These are phyloP conservation scores for Poa pratensis DNA, from an alignment of 176 grass and related monocot genomes.

Conservation along the genomic window DNA sequence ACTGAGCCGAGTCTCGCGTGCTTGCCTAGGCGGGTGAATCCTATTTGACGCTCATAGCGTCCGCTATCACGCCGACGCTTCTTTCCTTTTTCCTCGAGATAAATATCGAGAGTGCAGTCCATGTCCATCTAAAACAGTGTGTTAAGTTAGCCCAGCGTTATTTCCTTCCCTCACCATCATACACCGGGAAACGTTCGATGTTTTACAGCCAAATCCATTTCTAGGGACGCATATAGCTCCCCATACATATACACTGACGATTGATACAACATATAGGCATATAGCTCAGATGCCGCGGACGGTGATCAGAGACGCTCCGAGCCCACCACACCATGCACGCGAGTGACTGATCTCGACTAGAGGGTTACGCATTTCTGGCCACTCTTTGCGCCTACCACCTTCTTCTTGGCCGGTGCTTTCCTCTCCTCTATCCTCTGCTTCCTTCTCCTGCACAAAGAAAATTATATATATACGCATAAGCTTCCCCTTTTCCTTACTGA, in stretches of 20 bases:
- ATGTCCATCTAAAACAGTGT: too few relatives aligned
- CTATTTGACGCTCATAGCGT: too few relatives aligned
- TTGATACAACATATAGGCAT: neutral
- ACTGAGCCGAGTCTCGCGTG: too few relatives aligned
- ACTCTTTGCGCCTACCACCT: neutral
- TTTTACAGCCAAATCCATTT: neutral
- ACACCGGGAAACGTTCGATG: neutral
- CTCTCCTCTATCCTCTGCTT: slow-evolving; percentile 42
- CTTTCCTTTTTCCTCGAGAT: too few relatives aligned
- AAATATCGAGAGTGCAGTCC: too few relatives aligned
- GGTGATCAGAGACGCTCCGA: neutral
- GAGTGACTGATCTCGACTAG: neutral
- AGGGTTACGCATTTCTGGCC: slow-evolving; percentile 42
- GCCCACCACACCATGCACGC: neutral
- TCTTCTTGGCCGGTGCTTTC: neutral
- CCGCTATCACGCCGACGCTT: too few relatives aligned
- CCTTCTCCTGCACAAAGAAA: slow-evolving; percentile 37
- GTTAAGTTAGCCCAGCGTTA: neutral
- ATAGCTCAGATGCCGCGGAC: neutral
- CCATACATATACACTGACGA: neutral
- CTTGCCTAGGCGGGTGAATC: too few relatives aligned
- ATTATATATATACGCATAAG: neutral
- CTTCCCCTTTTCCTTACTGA: neutral
- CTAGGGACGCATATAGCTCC: neutral
- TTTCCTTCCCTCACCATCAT: neutral